These are phyloP conservation scores for Zizania latifolia DNA, from an alignment of 176 grass and related monocot species.

Conservation along the genomic window DNA sequence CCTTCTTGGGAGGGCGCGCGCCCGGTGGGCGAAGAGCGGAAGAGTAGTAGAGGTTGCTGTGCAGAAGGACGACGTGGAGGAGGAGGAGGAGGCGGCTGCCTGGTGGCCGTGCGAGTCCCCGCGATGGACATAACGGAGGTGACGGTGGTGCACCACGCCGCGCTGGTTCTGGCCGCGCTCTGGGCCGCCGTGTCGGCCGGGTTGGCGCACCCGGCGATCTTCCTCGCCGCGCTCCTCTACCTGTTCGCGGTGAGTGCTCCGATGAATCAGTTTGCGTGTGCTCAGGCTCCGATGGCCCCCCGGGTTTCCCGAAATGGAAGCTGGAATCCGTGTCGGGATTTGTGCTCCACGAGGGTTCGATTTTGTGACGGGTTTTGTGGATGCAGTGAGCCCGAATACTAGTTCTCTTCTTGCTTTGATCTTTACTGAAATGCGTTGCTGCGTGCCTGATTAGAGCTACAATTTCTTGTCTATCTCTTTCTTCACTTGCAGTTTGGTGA, in stretches of 20 bases:
- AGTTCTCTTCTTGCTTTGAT: neutral
- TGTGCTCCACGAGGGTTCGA: neutral
- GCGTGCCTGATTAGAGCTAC: neutral
- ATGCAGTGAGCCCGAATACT: neutral
- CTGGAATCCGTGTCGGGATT: neutral
- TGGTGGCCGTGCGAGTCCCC: too few relatives aligned
- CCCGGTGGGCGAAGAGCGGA: too few relatives aligned
- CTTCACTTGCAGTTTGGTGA: neutral
- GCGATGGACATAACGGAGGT: constrained; percentile 66
- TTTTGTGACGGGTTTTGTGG: neutral
- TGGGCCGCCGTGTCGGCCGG: constrained; percentile 49
- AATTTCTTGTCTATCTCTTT: neutral
- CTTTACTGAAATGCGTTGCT: neutral
- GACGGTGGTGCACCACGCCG: constrained; percentile 77
- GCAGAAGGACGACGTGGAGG: too few relatives aligned
- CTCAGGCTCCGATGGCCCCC: neutral
- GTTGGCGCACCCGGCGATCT: constrained; percentile 54
- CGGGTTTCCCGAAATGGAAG: neutral
- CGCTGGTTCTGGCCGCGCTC: constrained; percentile 60
- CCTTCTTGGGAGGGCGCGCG: too few relatives aligned
- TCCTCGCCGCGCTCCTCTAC: constrained; percentile 64
- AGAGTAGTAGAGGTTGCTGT: too few relatives aligned
- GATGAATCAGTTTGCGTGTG: neutral
- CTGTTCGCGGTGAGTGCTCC: constrained; percentile 61
- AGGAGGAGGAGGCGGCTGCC: too few relatives aligned